phyloP scores from a whole-genome alignment of 768 basidiomycete genomes.

The Rubroboletus pulcherrimus region DNA sequence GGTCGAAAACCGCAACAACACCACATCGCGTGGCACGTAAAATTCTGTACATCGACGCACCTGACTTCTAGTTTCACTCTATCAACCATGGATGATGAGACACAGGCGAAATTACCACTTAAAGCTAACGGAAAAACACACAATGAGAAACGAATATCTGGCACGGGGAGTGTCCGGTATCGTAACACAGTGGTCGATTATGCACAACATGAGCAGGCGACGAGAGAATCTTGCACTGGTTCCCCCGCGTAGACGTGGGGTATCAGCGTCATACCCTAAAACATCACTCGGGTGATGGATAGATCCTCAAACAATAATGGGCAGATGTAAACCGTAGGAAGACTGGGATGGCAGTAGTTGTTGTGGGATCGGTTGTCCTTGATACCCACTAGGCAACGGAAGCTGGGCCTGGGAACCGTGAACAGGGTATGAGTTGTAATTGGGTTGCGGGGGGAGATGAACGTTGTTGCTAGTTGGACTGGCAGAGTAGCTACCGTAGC shows the following conservation, averaged over 20 bases:
- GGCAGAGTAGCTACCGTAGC: slow-evolving; percentile 6
- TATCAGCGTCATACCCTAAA: not conserved
- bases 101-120: not conserved
- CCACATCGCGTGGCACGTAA: not conserved
- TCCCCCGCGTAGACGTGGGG: not conserved
- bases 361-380: not conserved
- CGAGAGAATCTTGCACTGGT: not conserved
- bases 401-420: slow-evolving; percentile 7
- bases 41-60: not conserved
- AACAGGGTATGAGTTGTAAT: slow-evolving; percentile 13
- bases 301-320: not conserved
- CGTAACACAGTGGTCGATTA: not conserved
- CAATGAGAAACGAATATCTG: not conserved
- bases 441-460: slow-evolving; percentile 17
- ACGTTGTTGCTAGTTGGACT: not conserved
- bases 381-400: slow-evolving; percentile 10
- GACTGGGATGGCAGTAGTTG: not conserved
- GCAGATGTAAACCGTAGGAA: not conserved
- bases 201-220: not conserved
- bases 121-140: not conserved
- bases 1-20: not conserved
- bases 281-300: not conserved
- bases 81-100: not conserved
- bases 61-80: not conserved
- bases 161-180: not conserved